Conservation (phyloP, 345 rosid species). For the Acer campestre region DNA sequence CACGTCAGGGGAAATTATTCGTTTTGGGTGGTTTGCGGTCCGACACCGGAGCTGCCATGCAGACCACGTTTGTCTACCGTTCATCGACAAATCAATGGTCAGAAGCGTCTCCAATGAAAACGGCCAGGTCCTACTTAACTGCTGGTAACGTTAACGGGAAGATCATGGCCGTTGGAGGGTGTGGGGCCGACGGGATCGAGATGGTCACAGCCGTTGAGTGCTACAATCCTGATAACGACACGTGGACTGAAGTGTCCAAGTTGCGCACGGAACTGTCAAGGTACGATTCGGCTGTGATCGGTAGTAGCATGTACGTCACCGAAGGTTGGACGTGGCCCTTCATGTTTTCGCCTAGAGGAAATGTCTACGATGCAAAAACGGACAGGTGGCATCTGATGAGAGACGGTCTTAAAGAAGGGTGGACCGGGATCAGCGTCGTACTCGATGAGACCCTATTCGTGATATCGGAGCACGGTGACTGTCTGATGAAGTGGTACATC, state of each 20-base stretch:
- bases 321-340: slow-evolving; percentile 95
- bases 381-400: slow-evolving; percentile 70
- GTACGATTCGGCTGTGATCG: slow-evolving; percentile 73
- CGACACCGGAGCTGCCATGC: slow-evolving; percentile 38
- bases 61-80: slow-evolving; percentile 42
- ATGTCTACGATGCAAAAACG: slow-evolving; percentile 41
- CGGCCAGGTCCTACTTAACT: slow-evolving; percentile 53
- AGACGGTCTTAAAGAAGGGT: slow-evolving; percentile 68
- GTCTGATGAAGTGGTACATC: slow-evolving; percentile 59
- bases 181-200: slow-evolving; percentile 32
- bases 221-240: slow-evolving; percentile 47
- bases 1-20: slow-evolving; percentile 60
- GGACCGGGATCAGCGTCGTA: slow-evolving; percentile 68
- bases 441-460: slow-evolving; percentile 45
- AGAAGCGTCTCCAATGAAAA: slow-evolving; percentile 52
- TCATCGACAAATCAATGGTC: slow-evolving; percentile 64
- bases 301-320: slow-evolving; percentile 51
- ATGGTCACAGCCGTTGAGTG: slow-evolving; percentile 51
- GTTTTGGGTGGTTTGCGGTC: slow-evolving; percentile 67
- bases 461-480: slow-evolving; percentile 69
- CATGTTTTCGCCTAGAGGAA: slow-evolving; percentile 56
- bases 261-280: slow-evolving; percentile 43
- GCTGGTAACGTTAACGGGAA: slow-evolving; percentile 45
- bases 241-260: slow-evolving; percentile 45
- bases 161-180: slow-evolving; percentile 69